Evolutionary conservation across 2,329 filamentous ascomycete genomes (phyloP).

Genomic region (Fusarium brachygibbosum): DNA sequence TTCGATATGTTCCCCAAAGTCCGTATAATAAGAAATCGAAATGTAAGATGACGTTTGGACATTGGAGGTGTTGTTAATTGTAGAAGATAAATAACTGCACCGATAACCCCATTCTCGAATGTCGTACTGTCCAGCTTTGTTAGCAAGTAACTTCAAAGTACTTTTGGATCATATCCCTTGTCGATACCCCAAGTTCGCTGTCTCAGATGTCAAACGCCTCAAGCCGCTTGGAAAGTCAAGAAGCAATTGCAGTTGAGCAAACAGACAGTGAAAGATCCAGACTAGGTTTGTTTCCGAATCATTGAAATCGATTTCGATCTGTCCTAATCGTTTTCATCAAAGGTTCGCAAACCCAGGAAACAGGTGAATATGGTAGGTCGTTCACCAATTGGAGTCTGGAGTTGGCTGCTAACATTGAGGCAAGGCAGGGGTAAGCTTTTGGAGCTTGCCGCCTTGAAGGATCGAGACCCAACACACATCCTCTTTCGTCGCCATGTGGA

Average conservation of each 20-base stretch:
- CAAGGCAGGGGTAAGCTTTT: conserved; percentile 17
- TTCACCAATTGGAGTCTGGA: background rate
- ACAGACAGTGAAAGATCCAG: background rate
- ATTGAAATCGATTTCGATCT: background rate
- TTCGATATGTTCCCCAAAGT: background rate
- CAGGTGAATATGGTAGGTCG: background rate
- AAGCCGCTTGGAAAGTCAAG: background rate
- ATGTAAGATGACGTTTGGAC: background rate
- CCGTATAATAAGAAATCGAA: background rate
- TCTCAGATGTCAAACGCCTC: background rate
- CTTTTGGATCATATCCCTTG: conserved; percentile 17
- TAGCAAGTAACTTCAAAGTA: conserved; percentile 26
- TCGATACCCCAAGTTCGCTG: background rate
- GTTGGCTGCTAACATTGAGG: conserved; percentile 9
- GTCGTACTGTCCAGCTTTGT: background rate
- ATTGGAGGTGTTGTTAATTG: background rate
- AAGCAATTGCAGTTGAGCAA: background rate
- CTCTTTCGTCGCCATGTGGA: conserved; percentile 15
- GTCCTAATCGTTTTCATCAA: background rate
- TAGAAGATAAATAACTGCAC: conserved; percentile 18
- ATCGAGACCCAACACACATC: conserved; percentile 18
- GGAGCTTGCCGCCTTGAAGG: conserved; percentile 9
- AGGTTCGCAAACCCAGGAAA: background rate
- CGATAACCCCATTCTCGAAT: background rate
- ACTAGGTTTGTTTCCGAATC: conserved; percentile 3